Base-by-base conservation (phyloP, 225 moss, liverwort and hornwort genomes). In the Bryum argenteum region DNA sequence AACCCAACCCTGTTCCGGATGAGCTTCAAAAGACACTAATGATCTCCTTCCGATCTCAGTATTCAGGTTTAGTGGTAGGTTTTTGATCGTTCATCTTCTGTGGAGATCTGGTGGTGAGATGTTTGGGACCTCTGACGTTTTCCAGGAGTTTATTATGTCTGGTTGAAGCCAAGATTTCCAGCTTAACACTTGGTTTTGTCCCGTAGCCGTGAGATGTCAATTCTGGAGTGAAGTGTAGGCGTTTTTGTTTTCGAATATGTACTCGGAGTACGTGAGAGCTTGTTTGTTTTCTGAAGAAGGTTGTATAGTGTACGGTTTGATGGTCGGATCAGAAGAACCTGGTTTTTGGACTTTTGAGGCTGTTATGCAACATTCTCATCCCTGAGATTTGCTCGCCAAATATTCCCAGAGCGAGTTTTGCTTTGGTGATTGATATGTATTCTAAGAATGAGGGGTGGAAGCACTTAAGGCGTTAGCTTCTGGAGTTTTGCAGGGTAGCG, bases 401-500 rank as follows among this genome's bases (percentile, higher is more conserved):
- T 19, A 4, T 19, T 6, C 18, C 9, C n/a, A 10, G 17, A 47
- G 47, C 21, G 17, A 59, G 11, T 59, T 71, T 63, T 67, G 18
- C 57, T 60, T 65, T n/a, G n/a, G 48, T 40, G 55, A 40, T 58
- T 77, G 69, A 41, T 70, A 21, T 54, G 58, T 54, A 1, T 43
- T 19, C 26, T 58, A 42, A 40, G 40, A n/a, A 13, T 10, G 14
- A 59, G 39, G 44, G 65, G 44, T 53, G 42, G 64, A 58, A 53
- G 64, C 72, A 82, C 74, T 74, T 75, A 78, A 74, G 70, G 71
- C 79, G 68, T 66, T 71, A 78, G 66, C 51, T 75, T 74, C 75
- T 79, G 80, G 62, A 80, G 37, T 83, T 84, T 84, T 84, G 80
- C 84, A 84, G 80, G 84, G 71, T 77, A 80, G 71, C 80, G 80